Base-by-base conservation (phyloP, 106 monocot species). In the Amphibolis antarctica region DNA sequence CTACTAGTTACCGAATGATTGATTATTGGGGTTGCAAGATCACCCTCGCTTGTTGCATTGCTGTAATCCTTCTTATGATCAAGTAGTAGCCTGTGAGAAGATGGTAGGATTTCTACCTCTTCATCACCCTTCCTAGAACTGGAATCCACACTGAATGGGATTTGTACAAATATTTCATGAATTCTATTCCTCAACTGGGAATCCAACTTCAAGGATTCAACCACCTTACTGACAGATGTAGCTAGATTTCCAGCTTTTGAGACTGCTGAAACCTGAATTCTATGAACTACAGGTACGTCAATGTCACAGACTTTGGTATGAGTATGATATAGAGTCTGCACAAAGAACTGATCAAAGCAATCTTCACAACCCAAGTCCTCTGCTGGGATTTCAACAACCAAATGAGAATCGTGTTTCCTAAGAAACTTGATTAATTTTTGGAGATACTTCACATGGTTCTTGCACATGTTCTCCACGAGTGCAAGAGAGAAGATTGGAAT, bases 1-100 rank as follows among this genome's bases (percentile, higher is more conserved):
- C 70, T 53, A 10, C 80, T 77, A 43, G 70, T 29, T 6, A 76
- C 75, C n/a, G 80, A 48, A 0, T 81, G 81, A 5, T 69, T 69
- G 2, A 78, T 78, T 20, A 62, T 60, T 17, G 78, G 75, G 13
- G 66, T 42, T 10, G 66, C 23, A 21, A 26, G 15, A 66, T 79
- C 88, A 69, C 66, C 74, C 31, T 65, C 29, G 18, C 44, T 48
- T 7, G 47, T 48, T 49, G 46, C 46, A 11, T 21, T 42, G 10
- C 21, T 61, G 11, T 28, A 23, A 47, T 48, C 44, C 44, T 47
- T 36, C 25, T 64, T 64, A 4, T 27, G 14, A 46, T 49, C 48
- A 31, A 64, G 48, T 64, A 47, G 46, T 28, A 47, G 10, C 17
- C 64, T 64, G 12, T 12, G 24, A 28, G 48, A 64, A 17, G 45